phyloP scores from a whole-genome alignment of 768 basidiomycete genomes.

The Boletus tomentosulus region DNA sequence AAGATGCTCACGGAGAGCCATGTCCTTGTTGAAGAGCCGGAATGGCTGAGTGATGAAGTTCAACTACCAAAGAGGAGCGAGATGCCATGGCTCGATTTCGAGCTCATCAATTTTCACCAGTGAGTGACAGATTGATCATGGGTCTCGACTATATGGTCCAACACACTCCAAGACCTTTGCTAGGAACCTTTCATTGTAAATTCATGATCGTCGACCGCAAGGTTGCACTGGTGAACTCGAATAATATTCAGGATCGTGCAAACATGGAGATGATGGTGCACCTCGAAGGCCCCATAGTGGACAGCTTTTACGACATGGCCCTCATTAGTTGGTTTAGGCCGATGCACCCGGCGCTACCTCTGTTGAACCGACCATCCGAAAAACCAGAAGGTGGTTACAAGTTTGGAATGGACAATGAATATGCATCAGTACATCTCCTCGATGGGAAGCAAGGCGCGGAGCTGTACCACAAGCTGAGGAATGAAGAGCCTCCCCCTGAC shows the following conservation, averaged over 20 bases:
- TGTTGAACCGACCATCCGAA: constrained; percentile 32
- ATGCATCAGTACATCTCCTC: constrained; percentile 25
- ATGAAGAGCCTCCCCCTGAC: constrained; percentile 11
- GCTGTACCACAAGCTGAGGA: constrained; percentile 18
- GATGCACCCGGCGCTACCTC: constrained; percentile 44
- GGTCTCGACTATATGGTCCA: background rate
- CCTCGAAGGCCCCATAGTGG: constrained; percentile 66
- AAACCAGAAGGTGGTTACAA: constrained; percentile 35
- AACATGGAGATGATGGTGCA: constrained; percentile 63
- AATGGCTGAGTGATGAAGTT: constrained; percentile 43
- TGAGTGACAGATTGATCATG: constrained; percentile 5
- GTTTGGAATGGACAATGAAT: constrained; percentile 32
- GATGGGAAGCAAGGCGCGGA: constrained; percentile 26
- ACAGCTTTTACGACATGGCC: constrained; percentile 65
- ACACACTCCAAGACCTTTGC: constrained; percentile 34
- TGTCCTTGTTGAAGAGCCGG: constrained; percentile 41
- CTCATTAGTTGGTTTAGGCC: constrained; percentile 56
- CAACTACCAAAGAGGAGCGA: constrained; percentile 50
- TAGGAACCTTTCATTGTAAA: constrained; percentile 72
- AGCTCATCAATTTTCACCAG: constrained; percentile 56
- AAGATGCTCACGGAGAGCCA: constrained; percentile 48
- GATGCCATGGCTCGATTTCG: constrained; percentile 56
- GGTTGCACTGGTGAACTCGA: constrained; percentile 58
- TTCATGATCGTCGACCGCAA: constrained; percentile 68
- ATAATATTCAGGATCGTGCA: constrained; percentile 61